A percentile compares a stretch with the other conserved stretches of the same genome.
Conservation (phyloP, 257 asterid species). For the Capsicum rhomboideum region DNA sequence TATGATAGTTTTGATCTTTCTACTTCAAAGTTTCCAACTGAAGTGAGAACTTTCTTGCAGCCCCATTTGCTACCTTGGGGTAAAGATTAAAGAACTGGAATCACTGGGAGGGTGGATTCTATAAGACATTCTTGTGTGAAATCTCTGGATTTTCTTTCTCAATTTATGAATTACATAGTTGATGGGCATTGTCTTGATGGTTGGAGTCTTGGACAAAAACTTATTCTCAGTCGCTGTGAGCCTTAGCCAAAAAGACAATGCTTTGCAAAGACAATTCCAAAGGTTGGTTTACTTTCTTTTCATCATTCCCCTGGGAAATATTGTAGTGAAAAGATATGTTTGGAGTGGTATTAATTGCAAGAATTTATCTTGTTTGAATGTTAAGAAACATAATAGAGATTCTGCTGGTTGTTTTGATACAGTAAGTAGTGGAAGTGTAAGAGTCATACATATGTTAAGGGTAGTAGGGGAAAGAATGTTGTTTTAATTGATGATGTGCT, state of each 20-base stretch:
- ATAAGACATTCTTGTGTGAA: slow-evolving; percentile 56
- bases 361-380: too few relatives aligned
- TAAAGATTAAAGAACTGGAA: slow-evolving; percentile 21
- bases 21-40: background rate
- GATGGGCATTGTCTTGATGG: slow-evolving; percentile 58
- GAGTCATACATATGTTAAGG: too few relatives aligned
- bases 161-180: slow-evolving; percentile 47
- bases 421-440: too few relatives aligned
- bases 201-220: slow-evolving; percentile 55
- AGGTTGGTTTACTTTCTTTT: too few relatives aligned
- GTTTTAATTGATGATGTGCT: too few relatives aligned
- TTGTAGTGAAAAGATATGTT: too few relatives aligned
- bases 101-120: slow-evolving; percentile 32
- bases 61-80: slow-evolving; percentile 12
- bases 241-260: slow-evolving; percentile 64
- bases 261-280: slow-evolving; percentile 34
- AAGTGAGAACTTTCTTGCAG: slow-evolving; percentile 2
- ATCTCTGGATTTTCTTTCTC: slow-evolving; percentile 38
- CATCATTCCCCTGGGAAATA: too few relatives aligned
- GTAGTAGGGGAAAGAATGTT: too few relatives aligned
- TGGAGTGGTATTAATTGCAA: too few relatives aligned
- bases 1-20: slow-evolving; percentile 12
- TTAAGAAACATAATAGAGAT: too few relatives aligned
- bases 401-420: too few relatives aligned
- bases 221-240: slow-evolving; percentile 55